Evolutionary conservation across 768 basidiomycete species (phyloP).

Genomic region (Russula sp.): DNA sequence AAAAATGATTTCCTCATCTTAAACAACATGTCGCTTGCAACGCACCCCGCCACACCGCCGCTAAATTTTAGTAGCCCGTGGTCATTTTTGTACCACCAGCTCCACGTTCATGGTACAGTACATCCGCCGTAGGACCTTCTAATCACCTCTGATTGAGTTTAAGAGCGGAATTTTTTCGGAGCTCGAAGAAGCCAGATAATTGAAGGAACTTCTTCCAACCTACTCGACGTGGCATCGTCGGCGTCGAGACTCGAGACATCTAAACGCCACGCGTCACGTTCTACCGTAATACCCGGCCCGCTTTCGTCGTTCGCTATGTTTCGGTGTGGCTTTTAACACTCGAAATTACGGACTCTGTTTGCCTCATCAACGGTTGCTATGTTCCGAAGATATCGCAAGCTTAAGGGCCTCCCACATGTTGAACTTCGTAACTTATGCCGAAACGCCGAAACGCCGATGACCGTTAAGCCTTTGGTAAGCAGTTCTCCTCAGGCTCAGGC

Average conservation of each 20-base stretch:
- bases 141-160: slow-evolving; percentile 6
- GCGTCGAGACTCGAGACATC: neutral
- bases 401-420: neutral
- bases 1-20: neutral
- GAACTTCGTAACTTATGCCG: neutral
- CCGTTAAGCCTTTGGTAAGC: slow-evolving; percentile 2
- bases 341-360: neutral
- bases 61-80: neutral
- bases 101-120: neutral
- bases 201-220: neutral
- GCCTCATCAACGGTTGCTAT: neutral
- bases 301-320: neutral
- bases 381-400: slow-evolving; percentile 10
- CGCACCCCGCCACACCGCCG: slow-evolving; percentile 5
- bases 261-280: neutral
- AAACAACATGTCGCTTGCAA: neutral
- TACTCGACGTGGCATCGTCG: slow-evolving; percentile 13
- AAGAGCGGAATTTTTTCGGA: slow-evolving; percentile 13
- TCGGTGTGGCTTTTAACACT: neutral
- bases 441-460: neutral
- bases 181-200: neutral
- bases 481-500: neutral
- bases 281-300: neutral
- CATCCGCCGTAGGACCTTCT: neutral
- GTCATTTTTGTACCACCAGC: neutral